These are phyloP conservation scores for Coniochaeta hoffmannii DNA, from an alignment of 2,329 filamentous ascomycete species.

Conservation along the genomic window DNA sequence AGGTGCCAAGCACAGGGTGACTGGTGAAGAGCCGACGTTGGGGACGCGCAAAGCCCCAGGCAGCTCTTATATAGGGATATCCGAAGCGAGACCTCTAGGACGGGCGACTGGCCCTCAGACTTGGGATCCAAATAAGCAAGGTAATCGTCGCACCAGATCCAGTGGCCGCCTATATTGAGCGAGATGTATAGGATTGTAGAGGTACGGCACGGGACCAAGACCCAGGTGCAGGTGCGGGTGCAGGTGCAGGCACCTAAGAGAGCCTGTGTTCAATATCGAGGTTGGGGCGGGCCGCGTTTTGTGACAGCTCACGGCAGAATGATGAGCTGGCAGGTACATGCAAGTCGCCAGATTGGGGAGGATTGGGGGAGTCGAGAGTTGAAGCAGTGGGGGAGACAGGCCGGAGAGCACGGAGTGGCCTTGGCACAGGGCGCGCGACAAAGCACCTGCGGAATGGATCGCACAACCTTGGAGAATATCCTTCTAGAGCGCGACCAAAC, in stretches of 20 bases:
- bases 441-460: neutral
- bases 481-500: neutral
- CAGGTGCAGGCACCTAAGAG: conserved; percentile 16
- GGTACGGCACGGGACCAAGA: conserved; percentile 20
- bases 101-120: conserved; percentile 14
- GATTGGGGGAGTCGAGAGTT: conserved; percentile 13
- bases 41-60: conserved; percentile 6
- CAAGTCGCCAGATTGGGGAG: conserved; percentile 36
- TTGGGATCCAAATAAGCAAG: conserved; percentile 17
- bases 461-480: too few species aligned
- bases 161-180: conserved; percentile 6
- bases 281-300: conserved; percentile 27
- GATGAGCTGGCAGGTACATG: conserved; percentile 40
- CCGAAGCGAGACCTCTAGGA: conserved; percentile 13
- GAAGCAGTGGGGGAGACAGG: conserved; percentile 16
- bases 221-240: too few species aligned
- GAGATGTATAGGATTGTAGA: conserved; percentile 16
- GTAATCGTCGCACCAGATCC: conserved; percentile 7
- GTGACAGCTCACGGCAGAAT: conserved; percentile 32
- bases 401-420: conserved; percentile 7
- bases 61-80: conserved; percentile 9
- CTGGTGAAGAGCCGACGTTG: conserved; percentile 8
- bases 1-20: conserved; percentile 15
- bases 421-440: neutral
- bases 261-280: conserved; percentile 16